Evolutionary conservation across 352 stramenopile species (phyloP), one percentile per base, ranked within the genome.

Genomic region (Sclerospora graminicola): DNA sequence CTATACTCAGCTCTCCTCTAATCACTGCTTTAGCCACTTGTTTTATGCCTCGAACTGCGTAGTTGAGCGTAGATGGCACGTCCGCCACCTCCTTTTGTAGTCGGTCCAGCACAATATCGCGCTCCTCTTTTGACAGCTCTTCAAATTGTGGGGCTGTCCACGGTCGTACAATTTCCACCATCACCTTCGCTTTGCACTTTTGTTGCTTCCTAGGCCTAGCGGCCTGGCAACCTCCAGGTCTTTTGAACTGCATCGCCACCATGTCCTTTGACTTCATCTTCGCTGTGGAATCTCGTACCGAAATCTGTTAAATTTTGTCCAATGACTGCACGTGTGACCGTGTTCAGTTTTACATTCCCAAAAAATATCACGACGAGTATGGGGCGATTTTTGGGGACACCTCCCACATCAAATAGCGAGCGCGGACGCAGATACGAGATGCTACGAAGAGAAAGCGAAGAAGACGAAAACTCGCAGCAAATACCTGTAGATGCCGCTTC

Each of bases 71-170:
- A 18, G 52, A 11, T 1, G 46, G 18, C 4, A 60, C 37, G 26
- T 51, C 35, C 11, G 34, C 51, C 16, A 89, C 60, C 46, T 89
- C 77, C 43, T 82, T 85, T 36, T 68, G 43, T 40, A 89, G 54
- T 11, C 74, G 69, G 37, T 80, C 71, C n/a, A 89, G 49, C 40
- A 89, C 74, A 30, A 89, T 89, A 38, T 86, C 77, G 32, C 74
- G 74, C 23, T 84, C 72, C 34, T 89, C 77, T 45, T 83, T 83
- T 5, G 59, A 5, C 11, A 89, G 54, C 47, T 84, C 72, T 27
- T 69, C 51, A 33, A 73, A 83, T 53, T 87, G 77, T 40, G 66
- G 42, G 4, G 54, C 6, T 14, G 54, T 56, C 66, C 69, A 88
- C 9, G 70, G 61, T 0, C 73, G 62, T 27, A 51, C 45, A 15